Conservation (phyloP, 352 stramenopile genomes). For the Phytophthora macrochlamydospora region DNA sequence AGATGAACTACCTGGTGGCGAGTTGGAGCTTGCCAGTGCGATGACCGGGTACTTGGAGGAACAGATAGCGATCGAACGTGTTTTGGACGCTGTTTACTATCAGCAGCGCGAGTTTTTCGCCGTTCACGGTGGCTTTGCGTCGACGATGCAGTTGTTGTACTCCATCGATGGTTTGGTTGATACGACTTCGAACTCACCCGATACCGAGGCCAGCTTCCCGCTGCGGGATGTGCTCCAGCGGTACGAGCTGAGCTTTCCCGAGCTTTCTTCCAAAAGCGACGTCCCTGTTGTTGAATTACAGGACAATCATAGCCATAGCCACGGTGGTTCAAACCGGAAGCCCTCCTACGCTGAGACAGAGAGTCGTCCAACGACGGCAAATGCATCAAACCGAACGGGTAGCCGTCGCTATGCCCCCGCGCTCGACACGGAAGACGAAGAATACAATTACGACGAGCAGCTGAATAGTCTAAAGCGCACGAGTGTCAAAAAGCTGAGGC, state of each 20-base stretch:
- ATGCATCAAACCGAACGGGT: neutral
- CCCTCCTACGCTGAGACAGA: neutral
- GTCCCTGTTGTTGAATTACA: conserved; percentile 1
- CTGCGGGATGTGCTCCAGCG: conserved; percentile 31
- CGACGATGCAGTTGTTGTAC: conserved; percentile 50
- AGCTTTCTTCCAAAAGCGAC: conserved; percentile 27
- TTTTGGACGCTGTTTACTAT: conserved; percentile 77
- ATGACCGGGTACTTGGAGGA: conserved; percentile 49
- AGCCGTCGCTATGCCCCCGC: conserved; percentile 27
- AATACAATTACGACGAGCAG: conserved; percentile 4
- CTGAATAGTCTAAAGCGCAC: neutral
- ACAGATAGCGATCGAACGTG: conserved; percentile 58
- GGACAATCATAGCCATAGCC: neutral
- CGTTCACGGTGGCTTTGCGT: conserved; percentile 46
- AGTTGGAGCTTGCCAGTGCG: conserved; percentile 41
- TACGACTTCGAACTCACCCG: conserved; percentile 3
- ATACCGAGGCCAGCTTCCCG: conserved; percentile 20
- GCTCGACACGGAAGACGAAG: conserved; percentile 23
- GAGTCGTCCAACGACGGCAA: conserved; percentile 1
- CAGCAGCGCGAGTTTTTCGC: conserved; percentile 56
- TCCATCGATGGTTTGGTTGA: neutral
- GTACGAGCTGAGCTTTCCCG: conserved; percentile 41
- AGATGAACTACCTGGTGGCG: conserved; percentile 41
- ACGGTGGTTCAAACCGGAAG: neutral
- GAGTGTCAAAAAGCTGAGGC: neutral